Evolutionary conservation across 2,329 filamentous ascomycete species (phyloP).

Genomic region (Colletotrichum lindemuthianum): DNA sequence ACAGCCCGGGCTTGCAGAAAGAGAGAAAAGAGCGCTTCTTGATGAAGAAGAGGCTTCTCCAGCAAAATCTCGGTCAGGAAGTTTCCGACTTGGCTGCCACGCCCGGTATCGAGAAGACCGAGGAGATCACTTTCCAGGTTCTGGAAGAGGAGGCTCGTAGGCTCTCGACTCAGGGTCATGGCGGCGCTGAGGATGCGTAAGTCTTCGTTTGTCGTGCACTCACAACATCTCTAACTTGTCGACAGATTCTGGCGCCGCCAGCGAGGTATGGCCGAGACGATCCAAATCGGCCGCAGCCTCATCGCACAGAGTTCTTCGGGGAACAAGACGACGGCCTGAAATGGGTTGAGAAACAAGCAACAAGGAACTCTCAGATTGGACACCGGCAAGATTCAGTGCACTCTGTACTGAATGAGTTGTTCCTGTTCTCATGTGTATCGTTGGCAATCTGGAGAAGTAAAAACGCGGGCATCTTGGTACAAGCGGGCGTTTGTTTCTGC

Average conservation of each 20-base stretch:
- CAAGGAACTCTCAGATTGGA: background rate
- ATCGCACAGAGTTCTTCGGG: conserved; percentile 51
- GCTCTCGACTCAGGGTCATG: conserved; percentile 59
- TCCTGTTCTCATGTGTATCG: conserved; percentile 5
- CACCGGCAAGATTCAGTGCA: background rate
- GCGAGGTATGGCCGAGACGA: conserved; percentile 65
- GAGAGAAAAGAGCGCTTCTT: conserved; percentile 84
- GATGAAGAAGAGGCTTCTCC: conserved; percentile 81
- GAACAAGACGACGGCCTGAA: conserved; percentile 29
- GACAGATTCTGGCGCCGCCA: conserved; percentile 71
- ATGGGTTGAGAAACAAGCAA: background rate
- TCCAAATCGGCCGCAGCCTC: conserved; percentile 63
- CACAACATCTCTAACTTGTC: background rate
- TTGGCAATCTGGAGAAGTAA: background rate
- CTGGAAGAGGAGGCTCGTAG: conserved; percentile 72
- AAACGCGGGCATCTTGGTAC: background rate
- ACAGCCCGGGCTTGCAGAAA: conserved; percentile 86
- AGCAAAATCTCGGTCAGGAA: conserved; percentile 73
- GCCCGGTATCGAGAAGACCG: conserved; percentile 60
- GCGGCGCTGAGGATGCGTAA: conserved; percentile 62
- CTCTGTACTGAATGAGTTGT: conserved; percentile 14
- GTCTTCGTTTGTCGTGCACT: conserved; percentile 36
- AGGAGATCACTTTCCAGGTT: conserved; percentile 71
- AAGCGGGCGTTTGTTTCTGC: conserved; percentile 5
- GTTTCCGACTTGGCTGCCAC: conserved; percentile 59